Base-by-base conservation (phyloP, 2,329 filamentous ascomycete genomes). In the Bipolaris sorokiniana region DNA sequence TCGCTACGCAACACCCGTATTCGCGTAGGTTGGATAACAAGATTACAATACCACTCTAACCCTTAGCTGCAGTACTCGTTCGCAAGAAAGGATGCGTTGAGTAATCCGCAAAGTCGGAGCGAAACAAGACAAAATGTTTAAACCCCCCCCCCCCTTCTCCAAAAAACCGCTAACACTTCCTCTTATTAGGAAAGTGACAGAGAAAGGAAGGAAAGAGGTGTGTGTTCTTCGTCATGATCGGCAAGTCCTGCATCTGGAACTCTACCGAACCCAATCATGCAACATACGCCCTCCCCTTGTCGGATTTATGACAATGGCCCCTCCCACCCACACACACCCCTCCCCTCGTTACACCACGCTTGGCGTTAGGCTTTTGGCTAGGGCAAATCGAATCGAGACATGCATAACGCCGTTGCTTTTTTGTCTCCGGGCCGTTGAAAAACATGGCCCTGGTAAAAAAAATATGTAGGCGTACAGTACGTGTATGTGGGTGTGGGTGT, bases 141-240 rank as follows among this genome's bases (percentile, higher is more conserved):
- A n/a, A n/a, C n/a, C n/a, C n/a, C n/a, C n/a, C n/a, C n/a, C n/a
- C n/a, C n/a, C n/a, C n/a, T n/a, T n/a, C n/a, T n/a, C n/a, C n/a
- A 40, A 13, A 9, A 16, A 20, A 7, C 18, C 10, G 22, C 23
- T 7, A 23, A 23, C 6, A 23, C 23, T 23, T 20, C 37, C 37
- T 18, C 37, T 40, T 23, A 23, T 23, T 23, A 5, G 23, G 23
- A 23, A 23, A 23, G 23, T 22, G 22, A 23, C 23, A 23, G 23
- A 23, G 6, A 23, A 7, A 57, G 59, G 22, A 22, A 22, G 22
- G 5, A 22, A 5, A 22, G 22, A 22, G 61, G 23, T 51, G 46
- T 51, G 54, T 36, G 41, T 15, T 57, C 46, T 54, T 60, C 60
- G 58, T 65, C 60, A 61, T 61, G 61, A 63, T 65, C 60, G 55